These are phyloP conservation scores for Tieghemiomyces parasiticus DNA, from an alignment of 192 early-diverging fungal species.

Conservation along the genomic window DNA sequence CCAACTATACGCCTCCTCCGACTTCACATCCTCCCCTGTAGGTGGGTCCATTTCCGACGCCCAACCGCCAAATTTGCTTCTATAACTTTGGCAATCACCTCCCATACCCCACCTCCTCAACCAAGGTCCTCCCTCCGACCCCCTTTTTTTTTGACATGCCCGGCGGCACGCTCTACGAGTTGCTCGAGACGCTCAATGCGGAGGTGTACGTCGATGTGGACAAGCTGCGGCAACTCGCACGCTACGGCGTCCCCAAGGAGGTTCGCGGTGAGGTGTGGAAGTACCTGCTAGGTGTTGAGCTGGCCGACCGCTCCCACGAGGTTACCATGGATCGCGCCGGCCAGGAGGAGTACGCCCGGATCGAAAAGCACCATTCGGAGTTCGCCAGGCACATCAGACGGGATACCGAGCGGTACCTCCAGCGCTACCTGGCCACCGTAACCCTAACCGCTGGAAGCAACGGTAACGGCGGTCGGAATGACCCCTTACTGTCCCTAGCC, in stretches of 20 bases:
- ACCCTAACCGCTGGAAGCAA: conserved; percentile 36
- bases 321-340: conserved; percentile 40
- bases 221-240: conserved; percentile 50
- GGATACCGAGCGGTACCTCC: conserved; percentile 1
- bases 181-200: conserved; percentile 57
- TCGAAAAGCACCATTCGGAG: conserved; percentile 43
- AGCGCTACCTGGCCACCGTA: neutral
- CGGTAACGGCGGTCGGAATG: conserved; percentile 47
- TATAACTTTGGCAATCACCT: no score
- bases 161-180: conserved; percentile 27
- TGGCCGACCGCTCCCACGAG: conserved; percentile 66
- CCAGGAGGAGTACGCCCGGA: conserved; percentile 44
- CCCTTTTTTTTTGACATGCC: neutral
- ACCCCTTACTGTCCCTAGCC: conserved; percentile 18
- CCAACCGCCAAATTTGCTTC: no score
- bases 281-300: conserved; percentile 68
- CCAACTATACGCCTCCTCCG: no score
- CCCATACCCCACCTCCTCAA: no score
- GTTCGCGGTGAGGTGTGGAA: conserved; percentile 80
- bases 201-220: conserved; percentile 75
- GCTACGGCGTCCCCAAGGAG: conserved; percentile 59
- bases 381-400: neutral
- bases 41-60: no score
- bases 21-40: no score
- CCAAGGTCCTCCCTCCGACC: no score